phyloP scores from a whole-genome alignment of 2,329 filamentous ascomycete species.

The Chalaropsis thielavioides region DNA sequence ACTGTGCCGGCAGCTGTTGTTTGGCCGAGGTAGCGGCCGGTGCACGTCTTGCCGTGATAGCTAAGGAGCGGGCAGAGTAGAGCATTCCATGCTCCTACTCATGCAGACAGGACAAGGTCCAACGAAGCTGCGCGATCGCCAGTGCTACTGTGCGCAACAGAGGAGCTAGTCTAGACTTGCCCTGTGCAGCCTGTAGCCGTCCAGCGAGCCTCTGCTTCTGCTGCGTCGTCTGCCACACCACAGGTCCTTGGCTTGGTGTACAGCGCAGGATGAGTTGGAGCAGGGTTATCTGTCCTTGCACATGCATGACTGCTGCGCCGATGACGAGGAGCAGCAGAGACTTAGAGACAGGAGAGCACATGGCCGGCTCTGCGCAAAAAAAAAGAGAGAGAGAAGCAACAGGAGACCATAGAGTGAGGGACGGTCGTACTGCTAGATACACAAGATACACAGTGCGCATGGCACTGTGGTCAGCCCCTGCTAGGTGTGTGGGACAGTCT shows the following conservation, averaged over 20 bases:
- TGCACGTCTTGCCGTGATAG: not conserved
- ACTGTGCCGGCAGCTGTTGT: not conserved
- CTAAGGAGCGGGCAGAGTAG: not conserved
- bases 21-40: too few relatives aligned
- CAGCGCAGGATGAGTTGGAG: not conserved
- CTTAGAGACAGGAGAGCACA: too few relatives aligned
- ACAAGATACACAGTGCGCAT: too few relatives aligned
- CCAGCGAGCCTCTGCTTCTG: not conserved
- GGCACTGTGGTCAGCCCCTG: too few relatives aligned
- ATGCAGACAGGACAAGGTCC: not conserved
- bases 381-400: not conserved
- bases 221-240: not conserved
- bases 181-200: not conserved
- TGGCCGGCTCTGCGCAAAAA: too few relatives aligned
- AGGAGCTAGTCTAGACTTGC: not conserved
- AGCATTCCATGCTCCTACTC: not conserved
- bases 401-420: too few relatives aligned
- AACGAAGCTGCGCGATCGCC: not conserved
- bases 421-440: too few relatives aligned
- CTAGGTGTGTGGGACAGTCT: too few relatives aligned
- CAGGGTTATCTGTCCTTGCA: not conserved
- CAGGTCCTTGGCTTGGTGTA: not conserved
- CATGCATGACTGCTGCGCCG: not conserved
- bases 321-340: not conserved
- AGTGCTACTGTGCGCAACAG: not conserved